A percentile compares a stretch with the other conserved stretches of the same genome.
phyloP scores from a whole-genome alignment of 805 yeast species.

The Teunomyces gatunensis region DNA sequence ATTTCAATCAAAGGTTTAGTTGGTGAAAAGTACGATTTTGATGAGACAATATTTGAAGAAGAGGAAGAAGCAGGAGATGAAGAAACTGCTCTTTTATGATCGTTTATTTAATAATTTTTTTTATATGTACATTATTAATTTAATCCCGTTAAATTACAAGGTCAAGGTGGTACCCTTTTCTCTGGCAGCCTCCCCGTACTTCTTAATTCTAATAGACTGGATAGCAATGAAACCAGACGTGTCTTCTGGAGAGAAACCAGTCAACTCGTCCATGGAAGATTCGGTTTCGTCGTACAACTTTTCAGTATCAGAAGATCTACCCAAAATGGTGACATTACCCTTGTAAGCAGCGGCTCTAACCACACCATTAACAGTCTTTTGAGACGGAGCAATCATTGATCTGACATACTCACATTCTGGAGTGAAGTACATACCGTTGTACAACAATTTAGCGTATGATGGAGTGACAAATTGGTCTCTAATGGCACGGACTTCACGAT shows the following conservation, averaged over 20 bases:
- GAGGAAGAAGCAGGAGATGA: background rate
- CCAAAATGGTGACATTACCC: conserved; percentile 80
- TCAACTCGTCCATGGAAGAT: conserved; percentile 98
- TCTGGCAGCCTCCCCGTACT: conserved; percentile 94
- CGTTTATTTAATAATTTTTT: conserved; percentile 3
- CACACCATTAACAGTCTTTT: conserved; percentile 90
- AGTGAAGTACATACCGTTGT: conserved; percentile 96
- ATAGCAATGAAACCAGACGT: conserved; percentile 97
- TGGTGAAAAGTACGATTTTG: conserved; percentile 32
- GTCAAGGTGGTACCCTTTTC: conserved; percentile 61
- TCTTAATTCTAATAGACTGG: conserved; percentile 97
- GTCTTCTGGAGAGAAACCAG: conserved; percentile 96
- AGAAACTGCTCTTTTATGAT: conserved; percentile 1
- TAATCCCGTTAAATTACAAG: conserved; percentile 28
- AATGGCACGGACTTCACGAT: conserved; percentile 95
- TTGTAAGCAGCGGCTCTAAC: conserved; percentile 94
- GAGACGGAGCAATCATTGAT: conserved; percentile 91
- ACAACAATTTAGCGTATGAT: conserved; percentile 81
- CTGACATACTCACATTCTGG: conserved; percentile 98
- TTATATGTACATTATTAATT: conserved; percentile 6
- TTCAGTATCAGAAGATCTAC: conserved; percentile 94
- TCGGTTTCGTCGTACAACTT: conserved; percentile 97
- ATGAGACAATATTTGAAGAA: conserved; percentile 9
- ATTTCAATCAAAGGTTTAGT: conserved; percentile 29
- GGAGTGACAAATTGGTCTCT: conserved; percentile 97